Evolutionary conservation across 2,329 filamentous ascomycete species (phyloP).

Genomic region (Penicillium concentricum): DNA sequence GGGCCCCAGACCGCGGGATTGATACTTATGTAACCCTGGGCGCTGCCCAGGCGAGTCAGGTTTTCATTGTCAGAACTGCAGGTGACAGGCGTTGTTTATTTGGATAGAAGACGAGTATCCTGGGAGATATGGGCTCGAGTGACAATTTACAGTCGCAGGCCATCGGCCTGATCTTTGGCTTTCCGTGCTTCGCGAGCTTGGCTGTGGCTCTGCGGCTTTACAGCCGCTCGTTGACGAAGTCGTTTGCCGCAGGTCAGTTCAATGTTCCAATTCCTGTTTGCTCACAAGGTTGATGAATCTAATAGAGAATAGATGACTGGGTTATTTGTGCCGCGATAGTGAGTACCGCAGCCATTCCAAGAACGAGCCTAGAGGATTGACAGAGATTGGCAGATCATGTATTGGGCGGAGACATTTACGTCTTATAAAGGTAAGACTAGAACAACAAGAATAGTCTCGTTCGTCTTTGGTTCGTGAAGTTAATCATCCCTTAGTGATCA

Average conservation of each 20-base stretch:
- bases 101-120: background rate
- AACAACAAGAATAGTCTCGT: background rate
- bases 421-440: constrained; percentile 15
- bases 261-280: background rate
- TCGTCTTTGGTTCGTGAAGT: background rate
- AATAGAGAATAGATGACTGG: background rate
- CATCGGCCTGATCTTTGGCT: constrained; percentile 16
- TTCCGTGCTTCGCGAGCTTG: constrained; percentile 15
- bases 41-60: background rate
- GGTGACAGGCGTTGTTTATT: background rate
- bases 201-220: constrained; percentile 18
- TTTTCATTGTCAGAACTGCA: background rate
- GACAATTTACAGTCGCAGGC: constrained; percentile 17
- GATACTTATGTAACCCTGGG: background rate
- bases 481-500: background rate
- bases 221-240: constrained; percentile 13
- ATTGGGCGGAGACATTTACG: constrained; percentile 19
- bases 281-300: background rate
- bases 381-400: constrained; percentile 15
- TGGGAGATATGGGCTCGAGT: constrained; percentile 1
- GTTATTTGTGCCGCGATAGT: background rate
- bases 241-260: constrained; percentile 16
- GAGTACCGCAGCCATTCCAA: background rate
- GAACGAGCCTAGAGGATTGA: constrained; percentile 9
- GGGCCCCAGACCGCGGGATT: background rate